Evolutionary conservation across 2,329 filamentous ascomycete species (phyloP).

Genomic region (Periconia digitata): DNA sequence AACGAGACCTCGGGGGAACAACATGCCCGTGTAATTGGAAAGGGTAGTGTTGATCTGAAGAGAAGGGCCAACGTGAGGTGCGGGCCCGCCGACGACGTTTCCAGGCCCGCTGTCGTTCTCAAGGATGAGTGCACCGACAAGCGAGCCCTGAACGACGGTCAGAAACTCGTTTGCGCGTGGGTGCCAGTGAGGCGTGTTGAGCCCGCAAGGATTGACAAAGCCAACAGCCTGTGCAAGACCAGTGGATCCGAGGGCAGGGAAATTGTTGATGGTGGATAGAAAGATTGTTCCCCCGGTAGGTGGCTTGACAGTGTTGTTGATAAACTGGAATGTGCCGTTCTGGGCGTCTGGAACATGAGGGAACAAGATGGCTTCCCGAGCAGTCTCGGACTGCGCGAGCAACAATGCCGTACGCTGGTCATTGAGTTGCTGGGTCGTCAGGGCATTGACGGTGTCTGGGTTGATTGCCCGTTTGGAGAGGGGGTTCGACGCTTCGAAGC

Average conservation of each 20-base stretch:
- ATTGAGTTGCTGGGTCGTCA: slow-evolving; percentile 13
- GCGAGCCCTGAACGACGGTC: slow-evolving; percentile 39
- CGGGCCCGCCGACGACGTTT: slow-evolving; percentile 16
- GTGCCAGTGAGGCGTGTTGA: slow-evolving; percentile 49
- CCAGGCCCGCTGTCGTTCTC: slow-evolving; percentile 35
- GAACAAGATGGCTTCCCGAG: slow-evolving; percentile 20
- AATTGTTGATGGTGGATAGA: slow-evolving; percentile 58
- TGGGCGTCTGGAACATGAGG: slow-evolving; percentile 18
- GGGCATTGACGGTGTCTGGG: slow-evolving; percentile 18
- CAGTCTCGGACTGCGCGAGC: slow-evolving; percentile 16
- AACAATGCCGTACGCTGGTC: slow-evolving; percentile 11
- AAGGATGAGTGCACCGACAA: slow-evolving; percentile 42
- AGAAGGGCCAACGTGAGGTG: slow-evolving; percentile 18
- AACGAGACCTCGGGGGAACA: slow-evolving; percentile 43
- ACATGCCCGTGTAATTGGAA: slow-evolving; percentile 41
- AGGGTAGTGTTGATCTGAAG: slow-evolving; percentile 40
- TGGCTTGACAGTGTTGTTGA: slow-evolving; percentile 38
- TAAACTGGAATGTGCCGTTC: slow-evolving; percentile 24
- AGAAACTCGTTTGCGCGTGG: slow-evolving; percentile 46
- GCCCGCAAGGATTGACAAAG: slow-evolving; percentile 55
- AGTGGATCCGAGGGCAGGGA: slow-evolving; percentile 59
- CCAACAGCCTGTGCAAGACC: slow-evolving; percentile 56
- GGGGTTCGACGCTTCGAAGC: slow-evolving; percentile 6
- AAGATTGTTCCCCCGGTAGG: slow-evolving; percentile 52
- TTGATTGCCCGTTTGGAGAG: slow-evolving; percentile 14